Base-by-base conservation (phyloP, 208 protist genomes). In the Wallacemonas rigidus region DNA sequence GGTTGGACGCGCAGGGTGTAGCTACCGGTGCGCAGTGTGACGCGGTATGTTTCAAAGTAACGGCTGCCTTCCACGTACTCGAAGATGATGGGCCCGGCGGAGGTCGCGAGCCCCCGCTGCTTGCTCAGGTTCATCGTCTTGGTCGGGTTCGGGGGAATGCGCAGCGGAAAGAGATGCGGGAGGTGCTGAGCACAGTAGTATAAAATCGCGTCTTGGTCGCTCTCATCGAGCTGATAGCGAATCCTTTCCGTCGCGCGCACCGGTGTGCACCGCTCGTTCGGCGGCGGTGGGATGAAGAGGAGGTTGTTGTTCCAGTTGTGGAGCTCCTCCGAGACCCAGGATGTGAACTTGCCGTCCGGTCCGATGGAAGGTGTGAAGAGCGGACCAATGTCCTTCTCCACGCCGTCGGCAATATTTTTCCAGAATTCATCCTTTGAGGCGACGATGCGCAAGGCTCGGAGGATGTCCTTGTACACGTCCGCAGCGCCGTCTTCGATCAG, bases 301-400 rank as follows among this genome's bases (percentile, higher is more conserved):
- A 93, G 79, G 48, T 93, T 93, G 69, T 83, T 77, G 69, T 89
- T 86, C 58, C 79, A 87, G 72, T 93, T 82, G 71, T 86, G 50
- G 67, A 93, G 76, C 84, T 93, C 88, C 67, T 89, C 83, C 51
- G 77, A 72, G 17, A 93, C 82, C 88, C 88, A 93, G 48, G 88
- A 93, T 2, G 74, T 76, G 4, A 70, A 76, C 69, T 79, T 74
- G 45, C 83, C 86, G 4, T 83, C 69, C 3, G 75, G 43, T 35
- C 75, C 85, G 1, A 12, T 41, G 7, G 81, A 72, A 4, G 81
- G 71, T 44, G 69, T 71, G 76, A 93, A 93, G 43, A 93, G 76
- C 5, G 88, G 88, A 1, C 69, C 70, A n/a, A 93, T 90, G 9
- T 88, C 84, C 56, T 76, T 82, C 77, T 93, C 81, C 8, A 86